A percentile compares a stretch with the other conserved stretches of the same genome.
Evolutionary conservation across 192 early-diverging fungal species (phyloP).

Genomic region (Pilobolus umbonatus): DNA sequence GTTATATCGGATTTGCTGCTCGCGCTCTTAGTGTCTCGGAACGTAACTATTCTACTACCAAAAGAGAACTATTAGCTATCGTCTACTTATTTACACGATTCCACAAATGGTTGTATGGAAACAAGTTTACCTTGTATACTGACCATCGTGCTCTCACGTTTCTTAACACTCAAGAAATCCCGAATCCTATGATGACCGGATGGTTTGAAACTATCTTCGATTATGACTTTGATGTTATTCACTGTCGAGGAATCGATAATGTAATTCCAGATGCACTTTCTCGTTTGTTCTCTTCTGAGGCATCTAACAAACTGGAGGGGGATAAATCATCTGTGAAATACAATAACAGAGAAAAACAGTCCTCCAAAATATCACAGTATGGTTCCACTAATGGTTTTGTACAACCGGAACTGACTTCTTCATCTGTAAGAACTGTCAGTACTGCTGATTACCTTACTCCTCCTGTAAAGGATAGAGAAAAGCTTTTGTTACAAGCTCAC

Average conservation of each 20-base stretch:
- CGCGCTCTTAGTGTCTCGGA: background rate
- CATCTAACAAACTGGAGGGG: slow-evolving; percentile 5
- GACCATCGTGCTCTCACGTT: slow-evolving; percentile 33
- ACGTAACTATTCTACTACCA: background rate
- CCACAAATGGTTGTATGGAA: slow-evolving; percentile 35
- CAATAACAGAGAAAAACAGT: too few relatives aligned
- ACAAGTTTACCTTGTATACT: slow-evolving; percentile 28
- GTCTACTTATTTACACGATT: slow-evolving; percentile 22
- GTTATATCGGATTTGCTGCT: background rate
- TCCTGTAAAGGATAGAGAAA: background rate
- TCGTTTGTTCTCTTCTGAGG: background rate
- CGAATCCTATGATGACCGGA: slow-evolving; percentile 17
- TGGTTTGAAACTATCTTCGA: slow-evolving; percentile 32
- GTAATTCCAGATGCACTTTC: slow-evolving; percentile 33
- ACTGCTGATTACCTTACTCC: background rate
- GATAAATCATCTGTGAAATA: slow-evolving; percentile 2
- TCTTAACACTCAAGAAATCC: slow-evolving; percentile 20
- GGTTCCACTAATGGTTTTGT: too few relatives aligned
- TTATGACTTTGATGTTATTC: slow-evolving; percentile 22
- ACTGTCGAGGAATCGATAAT: slow-evolving; percentile 25
- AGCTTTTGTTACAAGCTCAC: background rate
- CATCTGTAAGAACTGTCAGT: background rate
- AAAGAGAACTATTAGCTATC: background rate
- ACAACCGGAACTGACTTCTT: too few relatives aligned
- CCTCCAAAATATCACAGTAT: background rate